Conservation (phyloP, 2,329 filamentous ascomycete genomes). For the Colletotrichum sp. region DNA sequence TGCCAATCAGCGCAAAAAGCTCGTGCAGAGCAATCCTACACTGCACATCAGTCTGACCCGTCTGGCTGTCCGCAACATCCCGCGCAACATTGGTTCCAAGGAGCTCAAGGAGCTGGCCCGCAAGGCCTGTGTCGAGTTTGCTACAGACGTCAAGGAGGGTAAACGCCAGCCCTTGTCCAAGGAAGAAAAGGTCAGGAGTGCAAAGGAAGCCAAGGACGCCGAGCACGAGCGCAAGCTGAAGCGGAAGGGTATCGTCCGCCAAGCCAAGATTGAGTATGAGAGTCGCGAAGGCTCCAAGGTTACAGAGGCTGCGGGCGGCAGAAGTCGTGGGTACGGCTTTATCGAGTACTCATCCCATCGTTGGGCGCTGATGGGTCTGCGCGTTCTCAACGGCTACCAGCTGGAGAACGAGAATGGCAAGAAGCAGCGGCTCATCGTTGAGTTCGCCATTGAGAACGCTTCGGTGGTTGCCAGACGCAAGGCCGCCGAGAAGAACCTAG, state of each 20-base stretch:
- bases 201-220: slow-evolving; percentile 79
- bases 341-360: slow-evolving; percentile 95
- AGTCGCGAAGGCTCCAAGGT: slow-evolving; percentile 85
- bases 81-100: slow-evolving; percentile 81
- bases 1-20: slow-evolving; percentile 82
- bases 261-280: slow-evolving; percentile 96
- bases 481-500: slow-evolving; percentile 36
- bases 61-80: slow-evolving; percentile 90
- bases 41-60: slow-evolving; percentile 89
- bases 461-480: slow-evolving; percentile 85
- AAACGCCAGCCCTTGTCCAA: slow-evolving; percentile 81
- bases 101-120: slow-evolving; percentile 90
- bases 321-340: slow-evolving; percentile 94
- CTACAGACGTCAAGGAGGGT: slow-evolving; percentile 83
- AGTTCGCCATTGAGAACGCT: slow-evolving; percentile 98
- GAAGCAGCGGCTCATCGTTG: slow-evolving; percentile 89
- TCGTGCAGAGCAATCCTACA: slow-evolving; percentile 90
- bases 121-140: slow-evolving; percentile 93
- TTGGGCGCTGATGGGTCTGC: slow-evolving; percentile 90
- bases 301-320: slow-evolving; percentile 75
- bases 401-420: slow-evolving; percentile 69
- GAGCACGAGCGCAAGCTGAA: slow-evolving; percentile 81
- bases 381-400: slow-evolving; percentile 86
- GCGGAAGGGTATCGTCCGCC: slow-evolving; percentile 85
- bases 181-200: slow-evolving; percentile 83